Conservation (phyloP, 306 rosid species). For the Prunus armeniaca region DNA sequence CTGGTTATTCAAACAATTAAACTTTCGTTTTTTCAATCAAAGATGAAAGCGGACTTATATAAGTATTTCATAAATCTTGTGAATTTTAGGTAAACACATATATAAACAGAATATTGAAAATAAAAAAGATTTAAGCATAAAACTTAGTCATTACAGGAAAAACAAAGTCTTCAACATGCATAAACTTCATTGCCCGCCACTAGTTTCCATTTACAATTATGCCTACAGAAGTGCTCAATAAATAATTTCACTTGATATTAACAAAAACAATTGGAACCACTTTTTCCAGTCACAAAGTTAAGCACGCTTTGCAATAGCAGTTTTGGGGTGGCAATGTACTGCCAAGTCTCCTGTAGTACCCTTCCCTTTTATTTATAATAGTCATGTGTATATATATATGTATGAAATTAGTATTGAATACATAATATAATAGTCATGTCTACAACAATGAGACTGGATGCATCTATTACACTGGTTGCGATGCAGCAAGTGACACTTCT, state of each 20-base stretch:
- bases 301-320: not conserved
- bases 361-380: not conserved
- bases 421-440: not conserved
- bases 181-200: not conserved
- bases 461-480: constrained; percentile 99
- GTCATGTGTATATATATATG: not conserved
- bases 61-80: not conserved
- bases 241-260: not conserved
- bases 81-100: not conserved
- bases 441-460: constrained; percentile 51
- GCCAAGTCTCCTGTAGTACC: not conserved
- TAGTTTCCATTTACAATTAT: not conserved
- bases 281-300: not conserved
- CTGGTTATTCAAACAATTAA: not conserved
- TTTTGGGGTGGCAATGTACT: not conserved
- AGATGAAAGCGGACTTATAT: not conserved
- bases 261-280: not conserved
- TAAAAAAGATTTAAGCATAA: not conserved
- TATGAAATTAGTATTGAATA: no score
- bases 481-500: constrained; percentile 97
- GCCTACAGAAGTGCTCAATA: not conserved
- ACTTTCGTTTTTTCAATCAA: not conserved
- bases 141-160: not conserved
- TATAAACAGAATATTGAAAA: not conserved
- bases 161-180: not conserved